Evolutionary conservation across 2,329 filamentous ascomycete species (phyloP), one percentile per base, ranked within the genome.

Genomic region (Thelonectria olida): DNA sequence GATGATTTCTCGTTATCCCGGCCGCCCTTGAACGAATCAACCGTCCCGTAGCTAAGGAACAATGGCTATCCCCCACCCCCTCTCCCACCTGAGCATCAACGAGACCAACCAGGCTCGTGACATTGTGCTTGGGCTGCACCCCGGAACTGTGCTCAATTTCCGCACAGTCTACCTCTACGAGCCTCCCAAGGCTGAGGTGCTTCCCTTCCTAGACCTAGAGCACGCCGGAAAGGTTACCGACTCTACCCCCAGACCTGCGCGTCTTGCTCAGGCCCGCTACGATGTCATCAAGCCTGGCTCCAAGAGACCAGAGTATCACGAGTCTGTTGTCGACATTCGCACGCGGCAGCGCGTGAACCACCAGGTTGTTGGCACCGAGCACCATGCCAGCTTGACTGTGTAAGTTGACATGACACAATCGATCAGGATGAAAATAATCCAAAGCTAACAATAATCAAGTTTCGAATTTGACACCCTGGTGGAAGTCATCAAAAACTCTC

Each of bases 91-190:
- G 4, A 67, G 63, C 15, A 19, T 66, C 31, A 57, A 66, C 10
- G 76, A 78, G 61, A 75, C 71, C 23, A 66, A 76, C 49, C 62
- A 73, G 48, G 78, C 80, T 1, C 75, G 77, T 2, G 69, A 75
- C 38, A 61, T 74, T 2, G 74, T 81, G 5, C 63, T 74, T 13
- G 54, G 57, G 3, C 58, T 71, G 7, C 70, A 77, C 25, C 65
- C 73, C 2, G 72, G 68, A 3, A 60, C 73, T 1, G 63, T 72
- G 1, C 61, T 78, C 6, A 75, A 80, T 56, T 88, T 87, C 66
- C 79, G 84, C 9, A 78, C 81, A 28, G 82, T 85, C 53, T 84
- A 81, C 1, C 74, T 87, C 3, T 73, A 74, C 10, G 84, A 87
- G 65, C 84, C 84, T 0, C 74, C 76, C 0, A 88, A 87, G 69